Percentiles rank a stretch among this genome's conserved stretches.
phyloP scores from a whole-genome alignment of 352 stramenopile species.

The Lagenidium sp. region DNA sequence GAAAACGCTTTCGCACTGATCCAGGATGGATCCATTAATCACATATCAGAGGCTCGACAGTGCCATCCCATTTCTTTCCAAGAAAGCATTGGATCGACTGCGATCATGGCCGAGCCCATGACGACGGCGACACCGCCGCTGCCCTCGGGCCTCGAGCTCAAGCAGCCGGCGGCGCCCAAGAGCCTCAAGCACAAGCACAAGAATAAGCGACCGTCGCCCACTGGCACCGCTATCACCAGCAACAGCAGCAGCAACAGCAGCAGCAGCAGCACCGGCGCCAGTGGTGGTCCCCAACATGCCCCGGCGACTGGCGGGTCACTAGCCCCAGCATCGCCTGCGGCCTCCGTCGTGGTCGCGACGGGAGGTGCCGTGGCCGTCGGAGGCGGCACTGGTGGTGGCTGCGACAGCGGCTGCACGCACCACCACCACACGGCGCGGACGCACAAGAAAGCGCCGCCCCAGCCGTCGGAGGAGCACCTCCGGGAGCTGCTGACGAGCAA shows the following conservation, averaged over 20 bases:
- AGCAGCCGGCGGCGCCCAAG: conserved; percentile 46
- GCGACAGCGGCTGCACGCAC: not conserved
- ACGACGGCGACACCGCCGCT: too few relatives aligned
- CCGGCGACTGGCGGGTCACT: too few relatives aligned
- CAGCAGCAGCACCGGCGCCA: not conserved
- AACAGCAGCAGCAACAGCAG: not conserved
- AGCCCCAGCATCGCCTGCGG: not conserved
- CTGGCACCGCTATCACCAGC: conserved; percentile 4
- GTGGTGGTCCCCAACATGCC: not conserved
- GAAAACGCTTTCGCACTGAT: too few relatives aligned
- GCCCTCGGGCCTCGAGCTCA: conserved; percentile 58
- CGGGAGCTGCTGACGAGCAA: conserved; percentile 75
- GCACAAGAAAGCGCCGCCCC: conserved; percentile 7
- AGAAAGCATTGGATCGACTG: too few relatives aligned
- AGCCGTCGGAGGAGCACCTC: conserved; percentile 37
- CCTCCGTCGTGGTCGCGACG: not conserved
- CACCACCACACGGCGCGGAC: conserved; percentile 9
- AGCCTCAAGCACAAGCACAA: conserved; percentile 83
- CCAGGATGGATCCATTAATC: too few relatives aligned
- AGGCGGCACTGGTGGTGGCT: too few relatives aligned
- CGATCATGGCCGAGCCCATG: too few relatives aligned
- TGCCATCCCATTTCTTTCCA: too few relatives aligned
- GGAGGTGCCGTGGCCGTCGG: too few relatives aligned
- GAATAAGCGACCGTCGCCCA: conserved; percentile 31
- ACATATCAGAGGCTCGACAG: too few relatives aligned